Evolutionary conservation across 345 rosid genomes (phyloP).

Genomic region (Nasturtium officinale): DNA sequence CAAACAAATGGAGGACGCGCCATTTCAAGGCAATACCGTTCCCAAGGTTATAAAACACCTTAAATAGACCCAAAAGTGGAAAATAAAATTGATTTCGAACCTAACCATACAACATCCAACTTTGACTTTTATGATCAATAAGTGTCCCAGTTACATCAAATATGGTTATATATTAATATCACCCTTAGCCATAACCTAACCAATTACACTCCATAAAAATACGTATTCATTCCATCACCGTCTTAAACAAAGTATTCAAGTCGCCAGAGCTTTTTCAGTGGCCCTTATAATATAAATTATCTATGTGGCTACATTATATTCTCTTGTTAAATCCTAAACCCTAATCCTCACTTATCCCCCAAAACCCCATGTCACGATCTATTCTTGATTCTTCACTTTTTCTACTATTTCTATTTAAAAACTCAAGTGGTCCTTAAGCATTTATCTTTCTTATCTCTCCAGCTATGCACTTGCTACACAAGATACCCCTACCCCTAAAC

Average conservation of each 20-base stretch:
- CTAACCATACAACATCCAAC: background rate
- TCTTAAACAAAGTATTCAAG: background rate
- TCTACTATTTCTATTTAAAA: background rate
- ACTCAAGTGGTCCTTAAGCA: slow-evolving; percentile 6
- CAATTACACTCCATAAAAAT: slow-evolving; percentile 11
- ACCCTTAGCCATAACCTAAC: slow-evolving; percentile 22
- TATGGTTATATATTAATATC: slow-evolving; percentile 36
- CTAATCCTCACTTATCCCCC: background rate
- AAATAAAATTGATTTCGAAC: background rate
- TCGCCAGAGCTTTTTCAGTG: slow-evolving; percentile 11
- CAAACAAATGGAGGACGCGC: background rate
- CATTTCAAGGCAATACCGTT: background rate
- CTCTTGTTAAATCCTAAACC: slow-evolving; percentile 9
- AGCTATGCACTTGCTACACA: slow-evolving; percentile 6
- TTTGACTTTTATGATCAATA: background rate
- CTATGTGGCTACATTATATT: slow-evolving; percentile 1
- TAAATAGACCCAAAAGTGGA: background rate
- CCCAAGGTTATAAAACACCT: no score
- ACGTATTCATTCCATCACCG: slow-evolving; percentile 11
- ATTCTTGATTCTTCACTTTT: background rate
- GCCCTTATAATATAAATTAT: slow-evolving; percentile 1
- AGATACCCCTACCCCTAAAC: background rate
- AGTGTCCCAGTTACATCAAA: slow-evolving; percentile 19
- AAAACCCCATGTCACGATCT: background rate
- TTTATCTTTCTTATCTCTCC: background rate